Evolutionary conservation across 2,329 filamentous ascomycete genomes (phyloP), one percentile per base, ranked within the genome.

Genomic region (Neofusicoccum sp.): DNA sequence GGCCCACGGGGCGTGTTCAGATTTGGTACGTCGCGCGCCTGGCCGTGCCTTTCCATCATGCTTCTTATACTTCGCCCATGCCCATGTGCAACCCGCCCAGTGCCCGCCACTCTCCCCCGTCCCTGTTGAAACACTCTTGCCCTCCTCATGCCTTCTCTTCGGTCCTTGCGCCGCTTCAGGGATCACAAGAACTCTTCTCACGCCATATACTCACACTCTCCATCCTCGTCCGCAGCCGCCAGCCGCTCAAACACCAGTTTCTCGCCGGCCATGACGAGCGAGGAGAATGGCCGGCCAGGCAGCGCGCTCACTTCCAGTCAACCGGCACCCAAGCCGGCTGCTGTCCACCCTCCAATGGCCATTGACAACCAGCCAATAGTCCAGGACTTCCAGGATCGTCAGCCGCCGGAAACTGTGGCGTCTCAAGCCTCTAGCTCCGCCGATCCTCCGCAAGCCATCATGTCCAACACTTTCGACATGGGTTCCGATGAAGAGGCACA

Each of bases 391-490:
- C 56, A 60, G 9, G 56, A 48, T 29, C 56, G 31, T 33, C 33
- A 58, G 7, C 29, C 9, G 4, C n/a, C 16, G 3, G 31, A 33
- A 6, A 36, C 16, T 11, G 28, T 31, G 8, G n/a, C 54, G n/a
- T 36, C 31, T 45, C 54, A 16, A 1, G 7, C 39, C 37, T 28
- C 50, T 28, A 31, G 36, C 39, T 29, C 29, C 11, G 5, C 33
- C n/a, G 48, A 62, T 14, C 48, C 39, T 22, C 59, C 59, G 2
- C 59, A 62, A 29, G 29, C 39, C 11, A 16, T 6, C 9, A 43
- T 63, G 22, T 36, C 61, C 3, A 63, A 22, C 43, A 56, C 12
- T 33, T 63, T 63, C 28, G 34, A 52, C 7, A 63, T 63, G 61
- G 12, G 49, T 22, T 63, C 50, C 28, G 61, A 63, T 8, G 61